Conservation (phyloP, 495 filamentous ascomycete species). For the Podospora anserina region DNA sequence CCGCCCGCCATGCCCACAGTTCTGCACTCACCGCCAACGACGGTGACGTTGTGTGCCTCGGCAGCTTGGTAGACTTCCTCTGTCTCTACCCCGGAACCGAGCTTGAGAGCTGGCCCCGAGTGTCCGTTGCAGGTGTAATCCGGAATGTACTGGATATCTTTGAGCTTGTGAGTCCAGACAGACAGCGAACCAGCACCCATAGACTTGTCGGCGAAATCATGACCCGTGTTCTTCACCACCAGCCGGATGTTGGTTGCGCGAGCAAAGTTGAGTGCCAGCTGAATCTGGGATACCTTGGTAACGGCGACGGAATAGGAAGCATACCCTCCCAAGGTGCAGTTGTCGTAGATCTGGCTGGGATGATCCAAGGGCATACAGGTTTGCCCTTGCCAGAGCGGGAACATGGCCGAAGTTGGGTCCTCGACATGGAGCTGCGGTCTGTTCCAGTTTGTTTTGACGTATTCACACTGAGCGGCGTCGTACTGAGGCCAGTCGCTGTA, state of each 20-base stretch:
- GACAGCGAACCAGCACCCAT: conserved; percentile 51
- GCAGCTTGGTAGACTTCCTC: conserved; percentile 47
- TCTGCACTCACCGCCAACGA: conserved; percentile 50
- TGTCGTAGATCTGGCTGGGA: conserved; percentile 33
- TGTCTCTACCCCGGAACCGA: conserved; percentile 47
- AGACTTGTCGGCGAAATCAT: conserved; percentile 53
- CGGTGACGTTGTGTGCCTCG: conserved; percentile 35
- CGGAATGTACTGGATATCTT: conserved; percentile 43
- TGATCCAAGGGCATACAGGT: conserved; percentile 50
- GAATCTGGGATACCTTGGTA: conserved; percentile 55
- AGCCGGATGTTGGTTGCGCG: conserved; percentile 56
- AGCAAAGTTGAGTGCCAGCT: conserved; percentile 62
- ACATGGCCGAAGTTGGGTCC: conserved; percentile 49
- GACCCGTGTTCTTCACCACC: conserved; percentile 66
- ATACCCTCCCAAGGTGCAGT: conserved; percentile 59
- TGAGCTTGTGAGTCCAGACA: conserved; percentile 64
- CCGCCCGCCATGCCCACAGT: conserved; percentile 54
- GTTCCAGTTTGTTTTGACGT: conserved; percentile 33
- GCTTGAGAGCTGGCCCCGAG: conserved; percentile 46
- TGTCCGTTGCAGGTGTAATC: conserved; percentile 39
- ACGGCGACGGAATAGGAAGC: conserved; percentile 58
- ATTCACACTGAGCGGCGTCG: conserved; percentile 42
- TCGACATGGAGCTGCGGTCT: conserved; percentile 32
- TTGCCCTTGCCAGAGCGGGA: conserved; percentile 46
- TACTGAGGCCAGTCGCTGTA: conserved; percentile 50